Evolutionary conservation across 2,329 filamentous ascomycete species (phyloP), one percentile per base, ranked within the genome.

Genomic region (Beauveria brongniartii): DNA sequence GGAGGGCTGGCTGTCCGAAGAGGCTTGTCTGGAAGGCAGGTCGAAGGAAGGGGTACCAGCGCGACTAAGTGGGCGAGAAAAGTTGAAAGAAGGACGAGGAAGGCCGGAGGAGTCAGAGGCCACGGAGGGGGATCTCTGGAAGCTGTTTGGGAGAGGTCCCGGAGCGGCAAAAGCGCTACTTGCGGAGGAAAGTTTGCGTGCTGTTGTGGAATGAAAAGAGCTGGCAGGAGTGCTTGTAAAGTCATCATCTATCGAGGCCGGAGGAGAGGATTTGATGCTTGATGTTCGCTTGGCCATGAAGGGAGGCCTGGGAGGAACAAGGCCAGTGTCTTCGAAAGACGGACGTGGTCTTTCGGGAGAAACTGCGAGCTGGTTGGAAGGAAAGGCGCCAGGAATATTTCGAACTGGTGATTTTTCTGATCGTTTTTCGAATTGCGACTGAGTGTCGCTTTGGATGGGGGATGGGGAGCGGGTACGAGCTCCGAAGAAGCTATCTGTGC

Each of bases 41-140:
- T 88, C 83, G 66, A 81, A 75, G 50, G 69, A 75, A 18, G 84
- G 83, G 14, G 82, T 86, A 63, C 85, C 85, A 63, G 86, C 83
- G 69, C 88, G 82, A 72, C 93, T 97, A 63, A 96, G 76, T 0
- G 94, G 94, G 48, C 94, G 84, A 0, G 94, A 97, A 72, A 97
- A 97, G 74, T 99, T 97, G 75, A 95, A 93, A 0, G 89, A 85
- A 1, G 91, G 89, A 18, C 88, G 83, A 14, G 87, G 85, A 41
- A 92, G 69, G 10, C 82, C 81, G 2, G 92, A 96, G 55, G 84
- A 83, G 64, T 96, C 91, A 1, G 93, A 97, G 63, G 86, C 87
- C 43, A 91, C 82, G 0, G 94, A 97, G 2, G 92, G 91, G 1
- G 92, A 96, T 68, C 92, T 83, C 62, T 86, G 83, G 67, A 87